Base-by-base conservation (phyloP, 345 rosid genomes). In the Moricandia arvensis region DNA sequence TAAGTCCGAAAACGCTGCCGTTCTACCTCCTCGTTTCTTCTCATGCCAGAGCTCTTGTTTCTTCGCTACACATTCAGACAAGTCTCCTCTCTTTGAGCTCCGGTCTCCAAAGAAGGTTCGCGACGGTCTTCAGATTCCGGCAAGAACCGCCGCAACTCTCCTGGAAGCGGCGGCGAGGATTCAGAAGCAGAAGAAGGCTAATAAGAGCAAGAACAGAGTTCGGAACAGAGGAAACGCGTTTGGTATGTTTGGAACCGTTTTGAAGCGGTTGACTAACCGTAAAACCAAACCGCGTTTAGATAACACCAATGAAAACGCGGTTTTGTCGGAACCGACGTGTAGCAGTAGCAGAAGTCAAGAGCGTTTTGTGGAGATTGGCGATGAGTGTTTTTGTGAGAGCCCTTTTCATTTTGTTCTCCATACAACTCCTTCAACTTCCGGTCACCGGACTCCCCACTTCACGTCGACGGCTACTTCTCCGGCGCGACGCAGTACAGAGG, bases 91-190 rank as follows among this genome's bases (percentile, higher is more conserved):
- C 33, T 87, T 87, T 35, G 88, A 83, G n/a, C 80, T 84, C 16
- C 80, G 75, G 2, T 85, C 91, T 16, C 91, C 92, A 1, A 68
- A 62, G 1, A 83, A 80, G 16, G 26, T 35, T 69, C 80, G 7
- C 73, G 85, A 69, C 24, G 38, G 43, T 30, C 71, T 68, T 2
- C 78, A 79, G 12, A 73, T 73, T 68, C 78, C 78, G 62, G 45
- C 67, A 16, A 68, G 71, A 62, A 79, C 78, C 7, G 78, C 82
- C 55, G 75, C 66, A 61, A 73, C 73, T 68, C 97, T 91, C 30
- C 80, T 90, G 12, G 97, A 94, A 43, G 93, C 95, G 8, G 93
- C 97, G 12, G 78, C 84, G 10, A 84, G 92, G 91, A 85, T 94
- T 67, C 96, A 88, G 57, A 86, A 87, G 33, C 86, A 85, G n/a